These are phyloP conservation scores for Populus simonii DNA, from an alignment of 345 rosid species.

Conservation along the genomic window DNA sequence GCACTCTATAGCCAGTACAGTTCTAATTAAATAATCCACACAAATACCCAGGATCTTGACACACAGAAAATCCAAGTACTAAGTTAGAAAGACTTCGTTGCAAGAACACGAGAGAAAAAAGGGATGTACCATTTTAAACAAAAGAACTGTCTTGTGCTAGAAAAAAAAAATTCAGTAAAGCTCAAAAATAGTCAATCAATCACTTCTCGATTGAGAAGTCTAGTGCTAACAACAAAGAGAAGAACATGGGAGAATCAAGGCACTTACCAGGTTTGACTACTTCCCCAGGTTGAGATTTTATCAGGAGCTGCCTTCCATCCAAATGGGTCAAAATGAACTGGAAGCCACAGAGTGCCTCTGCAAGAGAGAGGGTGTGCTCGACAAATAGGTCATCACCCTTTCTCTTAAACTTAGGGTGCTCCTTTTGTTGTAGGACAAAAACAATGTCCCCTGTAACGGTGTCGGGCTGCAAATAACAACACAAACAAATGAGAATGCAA, in stretches of 20 bases:
- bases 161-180: background rate
- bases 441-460: slow-evolving; percentile 44
- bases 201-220: background rate
- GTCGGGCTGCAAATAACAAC: slow-evolving; percentile 50
- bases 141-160: background rate
- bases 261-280: slow-evolving; percentile 63
- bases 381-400: slow-evolving; percentile 75
- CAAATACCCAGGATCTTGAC: background rate
- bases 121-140: background rate
- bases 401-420: slow-evolving; percentile 65
- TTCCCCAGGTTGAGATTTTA: slow-evolving; percentile 70
- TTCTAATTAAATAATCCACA: background rate
- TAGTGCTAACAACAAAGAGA: background rate
- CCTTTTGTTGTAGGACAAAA: slow-evolving; percentile 63
- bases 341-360: slow-evolving; percentile 76
- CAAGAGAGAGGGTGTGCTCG: slow-evolving; percentile 64
- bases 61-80: background rate
- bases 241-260: background rate
- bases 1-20: background rate
- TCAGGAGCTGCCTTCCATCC: slow-evolving; percentile 75
- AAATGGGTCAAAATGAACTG: slow-evolving; percentile 63
- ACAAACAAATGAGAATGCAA: background rate
- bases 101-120: background rate
- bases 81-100: background rate
- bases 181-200: background rate